phyloP scores from a whole-genome alignment of 495 filamentous ascomycete species.

The Trichoderma virens region DNA sequence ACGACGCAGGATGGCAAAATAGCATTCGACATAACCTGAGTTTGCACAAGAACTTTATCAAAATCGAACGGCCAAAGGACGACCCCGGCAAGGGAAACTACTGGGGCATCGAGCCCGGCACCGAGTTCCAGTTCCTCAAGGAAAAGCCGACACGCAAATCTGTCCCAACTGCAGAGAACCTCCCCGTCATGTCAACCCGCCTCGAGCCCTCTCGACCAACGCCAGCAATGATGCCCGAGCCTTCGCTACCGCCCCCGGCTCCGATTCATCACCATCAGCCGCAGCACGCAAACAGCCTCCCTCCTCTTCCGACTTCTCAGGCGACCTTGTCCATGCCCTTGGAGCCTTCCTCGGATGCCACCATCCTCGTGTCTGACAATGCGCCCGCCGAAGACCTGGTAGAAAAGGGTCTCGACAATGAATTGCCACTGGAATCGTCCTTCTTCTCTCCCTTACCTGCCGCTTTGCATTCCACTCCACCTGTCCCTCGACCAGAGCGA shows the following conservation, averaged over 20 bases:
- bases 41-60: slow-evolving; percentile 93
- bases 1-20: slow-evolving; percentile 93
- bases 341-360: slow-evolving; percentile 90
- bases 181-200: slow-evolving; percentile 40
- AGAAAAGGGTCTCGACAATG: slow-evolving; percentile 37
- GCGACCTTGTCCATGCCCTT: slow-evolving; percentile 20
- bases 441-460: slow-evolving; percentile 49
- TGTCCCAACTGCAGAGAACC: slow-evolving; percentile 32
- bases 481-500: slow-evolving; percentile 56
- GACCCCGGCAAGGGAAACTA: slow-evolving; percentile 99
- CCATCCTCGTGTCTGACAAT: slow-evolving; percentile 78
- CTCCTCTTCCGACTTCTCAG: slow-evolving; percentile 26
- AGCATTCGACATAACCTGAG: slow-evolving; percentile 98
- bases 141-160: slow-evolving; percentile 60
- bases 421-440: slow-evolving; percentile 50
- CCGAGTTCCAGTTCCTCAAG: slow-evolving; percentile 80
- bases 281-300: slow-evolving; percentile 19
- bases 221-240: slow-evolving; percentile 10
- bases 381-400: slow-evolving; percentile 53
- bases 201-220: slow-evolving; percentile 27
- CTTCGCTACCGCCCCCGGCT: slow-evolving; percentile 21
- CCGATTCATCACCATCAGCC: slow-evolving; percentile 17
- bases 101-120: slow-evolving; percentile 85
- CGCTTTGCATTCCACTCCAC: slow-evolving; percentile 77
- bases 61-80: slow-evolving; percentile 92